Evolutionary conservation across 139 green algal species (phyloP).

Genomic region (Micractinium conductrix): DNA sequence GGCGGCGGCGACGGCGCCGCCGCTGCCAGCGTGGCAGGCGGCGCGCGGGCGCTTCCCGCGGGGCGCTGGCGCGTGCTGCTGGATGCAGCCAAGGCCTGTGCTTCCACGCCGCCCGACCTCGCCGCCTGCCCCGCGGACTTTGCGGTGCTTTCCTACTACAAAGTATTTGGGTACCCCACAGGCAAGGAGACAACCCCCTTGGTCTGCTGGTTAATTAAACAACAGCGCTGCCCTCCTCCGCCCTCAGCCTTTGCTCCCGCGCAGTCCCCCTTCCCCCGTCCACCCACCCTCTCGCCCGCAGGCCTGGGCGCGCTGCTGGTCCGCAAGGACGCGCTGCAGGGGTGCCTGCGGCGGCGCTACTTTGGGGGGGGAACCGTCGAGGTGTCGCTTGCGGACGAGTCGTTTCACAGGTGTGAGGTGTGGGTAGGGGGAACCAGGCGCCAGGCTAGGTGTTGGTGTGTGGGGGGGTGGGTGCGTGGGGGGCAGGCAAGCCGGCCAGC

Average conservation of each 20-base stretch:
- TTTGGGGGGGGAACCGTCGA: constrained; percentile 89
- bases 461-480: background rate
- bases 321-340: constrained; percentile 53
- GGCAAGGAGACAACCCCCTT: too few relatives aligned
- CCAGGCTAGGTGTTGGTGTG: background rate
- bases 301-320: constrained; percentile 88
- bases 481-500: too few relatives aligned
- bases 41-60: background rate
- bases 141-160: constrained; percentile 94
- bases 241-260: too few relatives aligned
- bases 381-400: constrained; percentile 56
- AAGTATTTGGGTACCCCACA: constrained; percentile 87
- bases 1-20: background rate
- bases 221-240: too few relatives aligned
- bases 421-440: background rate
- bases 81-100: constrained; percentile 89
- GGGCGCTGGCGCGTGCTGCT: constrained; percentile 78
- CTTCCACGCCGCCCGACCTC: constrained; percentile 81
- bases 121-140: constrained; percentile 72
- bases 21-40: too few relatives aligned
- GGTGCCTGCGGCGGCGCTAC: constrained; percentile 73
- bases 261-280: too few relatives aligned
- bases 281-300: constrained; percentile 39
- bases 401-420: constrained; percentile 55
- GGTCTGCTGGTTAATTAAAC: too few relatives aligned